phyloP scores from a whole-genome alignment of 345 rosid species.

The Carallia pectinifolia region DNA sequence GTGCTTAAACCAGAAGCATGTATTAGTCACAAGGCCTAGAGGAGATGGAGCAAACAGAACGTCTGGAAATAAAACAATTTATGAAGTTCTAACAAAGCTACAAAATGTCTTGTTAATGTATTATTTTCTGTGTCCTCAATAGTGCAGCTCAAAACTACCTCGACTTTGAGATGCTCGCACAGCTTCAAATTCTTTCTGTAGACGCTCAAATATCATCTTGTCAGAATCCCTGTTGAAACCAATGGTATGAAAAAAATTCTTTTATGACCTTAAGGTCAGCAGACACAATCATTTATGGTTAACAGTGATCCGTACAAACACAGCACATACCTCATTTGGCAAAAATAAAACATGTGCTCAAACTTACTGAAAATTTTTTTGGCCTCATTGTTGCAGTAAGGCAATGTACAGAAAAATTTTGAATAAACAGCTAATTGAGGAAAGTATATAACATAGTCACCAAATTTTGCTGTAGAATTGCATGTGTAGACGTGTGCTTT shows the following conservation, averaged over 20 bases:
- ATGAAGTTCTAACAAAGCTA: background rate
- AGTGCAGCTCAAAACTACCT: conserved; percentile 35
- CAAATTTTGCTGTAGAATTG: too few species aligned
- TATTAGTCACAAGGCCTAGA: background rate
- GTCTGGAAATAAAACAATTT: background rate
- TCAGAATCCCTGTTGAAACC: conserved; percentile 77
- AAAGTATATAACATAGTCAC: background rate
- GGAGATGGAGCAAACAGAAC: background rate
- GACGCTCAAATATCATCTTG: conserved; percentile 77
- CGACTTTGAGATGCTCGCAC: conserved; percentile 75
- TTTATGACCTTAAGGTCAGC: background rate
- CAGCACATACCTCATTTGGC: background rate
- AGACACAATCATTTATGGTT: conserved; percentile 5
- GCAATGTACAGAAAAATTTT: background rate
- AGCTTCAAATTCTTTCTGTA: conserved; percentile 85
- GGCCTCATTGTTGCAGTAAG: background rate
- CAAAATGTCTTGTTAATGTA: background rate
- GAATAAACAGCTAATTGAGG: background rate
- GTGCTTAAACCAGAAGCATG: background rate
- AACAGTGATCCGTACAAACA: background rate
- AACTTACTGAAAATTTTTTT: background rate
- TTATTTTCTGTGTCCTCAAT: background rate
- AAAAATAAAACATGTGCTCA: background rate
- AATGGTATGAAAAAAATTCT: conserved; percentile 5
- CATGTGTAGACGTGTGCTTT: too few species aligned